Base-by-base conservation (phyloP, 2,329 filamentous ascomycete genomes). In the Exophiala bonariae region DNA sequence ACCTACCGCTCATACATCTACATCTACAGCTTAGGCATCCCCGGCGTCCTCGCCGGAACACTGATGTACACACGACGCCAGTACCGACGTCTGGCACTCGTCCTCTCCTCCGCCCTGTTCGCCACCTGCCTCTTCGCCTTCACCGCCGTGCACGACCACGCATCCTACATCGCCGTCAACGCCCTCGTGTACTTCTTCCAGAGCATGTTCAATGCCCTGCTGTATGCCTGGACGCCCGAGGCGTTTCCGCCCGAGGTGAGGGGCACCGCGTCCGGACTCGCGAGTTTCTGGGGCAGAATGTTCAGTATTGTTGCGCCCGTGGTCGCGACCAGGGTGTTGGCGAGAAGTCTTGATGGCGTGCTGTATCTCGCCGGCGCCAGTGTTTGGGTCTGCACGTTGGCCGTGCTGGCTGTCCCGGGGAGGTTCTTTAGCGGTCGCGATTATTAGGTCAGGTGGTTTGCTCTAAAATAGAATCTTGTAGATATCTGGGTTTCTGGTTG, bases 231-330 rank as follows among this genome's bases (percentile, higher is more conserved):
- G 67, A 77, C 74, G 2, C 75, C 75, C 1, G 75, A 77, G 54
- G 69, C 71, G 4, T 78, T 78, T 50, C 73, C 75, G 0, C 74
- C 76, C 3, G 70, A 71, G 0, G 71, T 79, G 13, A 61, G 75
- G 28, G 77, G 75, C 3, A 79, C 74, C 1, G 66, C 80, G 0
- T 77, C 75, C 55, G 80, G 80, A 0, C 51, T 81, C 10, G 77
- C 79, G 2, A 77, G 75, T 49, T 82, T 81, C 57, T 81, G 77
- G 77, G 80, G 80, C 1, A 63, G 80, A 2, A 44, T 82, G 18
- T 80, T 80, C 54, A 75, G 77, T 8, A 82, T 83, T 35, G 71
- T 82, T 13, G 78, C 76, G 30, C 80, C 80, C 0, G 57, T 82
- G 30, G 78, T 79, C 43, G 78, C 76, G 3, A 73, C 79, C 53